phyloP scores from a whole-genome alignment of 257 asterid genomes.

The Buddleja alternifolia region DNA sequence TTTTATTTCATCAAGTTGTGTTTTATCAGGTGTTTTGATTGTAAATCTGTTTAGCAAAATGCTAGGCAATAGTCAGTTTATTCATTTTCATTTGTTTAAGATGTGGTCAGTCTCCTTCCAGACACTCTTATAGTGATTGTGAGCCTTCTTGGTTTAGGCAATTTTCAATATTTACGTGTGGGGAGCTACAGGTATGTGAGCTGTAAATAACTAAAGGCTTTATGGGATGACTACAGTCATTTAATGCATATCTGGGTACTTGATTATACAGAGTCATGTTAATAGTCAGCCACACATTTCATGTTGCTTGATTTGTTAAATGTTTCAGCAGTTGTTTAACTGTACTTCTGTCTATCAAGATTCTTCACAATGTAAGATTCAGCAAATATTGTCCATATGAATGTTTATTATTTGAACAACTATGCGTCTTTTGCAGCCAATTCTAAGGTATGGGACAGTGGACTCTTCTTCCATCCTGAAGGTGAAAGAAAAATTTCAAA shows the following conservation, averaged over 20 bases:
- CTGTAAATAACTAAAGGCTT: neutral
- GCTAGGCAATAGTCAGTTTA: neutral
- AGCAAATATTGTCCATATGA: slow-evolving; percentile 17
- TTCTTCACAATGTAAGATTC: neutral
- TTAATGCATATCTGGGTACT: neutral
- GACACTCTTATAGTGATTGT: neutral
- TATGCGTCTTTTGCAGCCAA: slow-evolving; percentile 59
- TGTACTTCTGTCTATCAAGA: neutral
- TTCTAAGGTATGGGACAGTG: slow-evolving; percentile 75
- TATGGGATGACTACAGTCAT: neutral
- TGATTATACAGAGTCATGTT: neutral
- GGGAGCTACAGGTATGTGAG: too few species aligned
- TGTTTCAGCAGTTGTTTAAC: slow-evolving; percentile 1
- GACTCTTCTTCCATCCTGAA: slow-evolving; percentile 72
- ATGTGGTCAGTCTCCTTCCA: neutral
- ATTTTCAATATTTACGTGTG: too few species aligned
- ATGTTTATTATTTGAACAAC: slow-evolving; percentile 19
- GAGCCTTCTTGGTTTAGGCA: neutral
- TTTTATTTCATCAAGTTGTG: neutral
- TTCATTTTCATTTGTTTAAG: neutral
- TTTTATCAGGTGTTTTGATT: neutral
- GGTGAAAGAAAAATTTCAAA: slow-evolving; percentile 53
- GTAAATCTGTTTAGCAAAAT: neutral
- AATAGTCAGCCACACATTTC: neutral
- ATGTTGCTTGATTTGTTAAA: slow-evolving; percentile 4